Percentiles rank a stretch among this genome's conserved stretches.
phyloP scores from a whole-genome alignment of 2,329 filamentous ascomycete species.

The Xylariomycetidae sp. region DNA sequence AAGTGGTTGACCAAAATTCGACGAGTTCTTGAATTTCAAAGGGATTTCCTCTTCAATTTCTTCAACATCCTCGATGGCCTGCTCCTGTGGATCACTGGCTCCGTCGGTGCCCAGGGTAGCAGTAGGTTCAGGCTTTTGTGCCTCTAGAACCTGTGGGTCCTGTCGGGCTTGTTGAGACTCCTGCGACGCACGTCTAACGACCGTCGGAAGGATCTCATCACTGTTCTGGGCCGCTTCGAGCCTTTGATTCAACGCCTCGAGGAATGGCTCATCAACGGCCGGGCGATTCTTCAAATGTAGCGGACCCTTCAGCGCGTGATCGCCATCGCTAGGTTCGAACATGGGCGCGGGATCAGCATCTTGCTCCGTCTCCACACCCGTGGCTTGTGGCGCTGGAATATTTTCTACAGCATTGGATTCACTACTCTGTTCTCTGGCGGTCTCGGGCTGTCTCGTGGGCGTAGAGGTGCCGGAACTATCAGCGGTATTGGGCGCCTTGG shows the following conservation, averaged over 20 bases:
- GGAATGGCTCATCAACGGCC: constrained; percentile 52
- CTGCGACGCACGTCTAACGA: constrained; percentile 27
- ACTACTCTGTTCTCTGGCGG: constrained; percentile 10
- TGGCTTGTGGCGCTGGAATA: neutral
- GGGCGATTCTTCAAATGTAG: constrained; percentile 52
- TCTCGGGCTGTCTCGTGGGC: constrained; percentile 25
- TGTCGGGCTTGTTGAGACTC: constrained; percentile 5
- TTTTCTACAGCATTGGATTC: constrained; percentile 4
- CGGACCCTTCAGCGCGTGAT: constrained; percentile 45
- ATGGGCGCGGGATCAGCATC: constrained; percentile 10
- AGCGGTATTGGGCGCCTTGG: constrained; percentile 34
- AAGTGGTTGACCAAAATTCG: constrained; percentile 24
- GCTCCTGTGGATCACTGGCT: constrained; percentile 8
- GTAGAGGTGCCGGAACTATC: constrained; percentile 37
- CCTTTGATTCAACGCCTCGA: constrained; percentile 45
- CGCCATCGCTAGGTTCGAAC: constrained; percentile 37
- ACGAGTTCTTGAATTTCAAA: constrained; percentile 18
- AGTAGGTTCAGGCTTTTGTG: constrained; percentile 4
- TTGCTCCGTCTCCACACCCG: constrained; percentile 9
- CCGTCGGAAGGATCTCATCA: constrained; percentile 43
- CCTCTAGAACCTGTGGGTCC: neutral
- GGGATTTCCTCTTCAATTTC: constrained; percentile 17
- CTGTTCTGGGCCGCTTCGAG: constrained; percentile 43
- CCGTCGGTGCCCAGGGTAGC: constrained; percentile 7
- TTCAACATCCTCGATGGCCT: constrained; percentile 10